These are phyloP conservation scores for Drosera spatulata DNA, from an alignment of 179 eudicot species.

Conservation along the genomic window DNA sequence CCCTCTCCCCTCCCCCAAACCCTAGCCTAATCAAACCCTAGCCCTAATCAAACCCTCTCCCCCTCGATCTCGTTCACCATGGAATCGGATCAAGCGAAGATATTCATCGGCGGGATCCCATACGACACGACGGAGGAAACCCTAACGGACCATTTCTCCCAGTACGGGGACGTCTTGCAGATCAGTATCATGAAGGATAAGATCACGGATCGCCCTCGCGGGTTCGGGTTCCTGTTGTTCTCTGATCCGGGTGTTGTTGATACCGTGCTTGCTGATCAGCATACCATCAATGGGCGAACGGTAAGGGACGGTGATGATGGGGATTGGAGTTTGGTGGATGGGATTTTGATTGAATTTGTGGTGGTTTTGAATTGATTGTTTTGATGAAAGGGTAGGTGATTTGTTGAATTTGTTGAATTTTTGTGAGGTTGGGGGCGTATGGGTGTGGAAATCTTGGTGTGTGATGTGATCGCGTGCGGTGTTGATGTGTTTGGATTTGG, in stretches of 20 bases:
- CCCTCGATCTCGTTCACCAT: conserved; percentile 7
- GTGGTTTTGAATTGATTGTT: neutral
- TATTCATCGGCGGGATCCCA: conserved; percentile 80
- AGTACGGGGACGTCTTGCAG: conserved; percentile 57
- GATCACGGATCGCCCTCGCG: conserved; percentile 54
- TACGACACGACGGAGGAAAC: conserved; percentile 74
- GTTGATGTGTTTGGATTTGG: no score
- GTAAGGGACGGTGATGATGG: conserved; percentile 12
- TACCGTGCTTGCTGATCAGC: conserved; percentile 57
- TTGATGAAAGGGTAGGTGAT: neutral
- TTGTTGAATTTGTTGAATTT: no score
- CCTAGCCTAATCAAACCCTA: no score
- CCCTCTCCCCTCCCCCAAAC: no score
- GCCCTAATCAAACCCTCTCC: no score
- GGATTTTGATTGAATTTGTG: neutral
- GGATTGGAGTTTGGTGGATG: no score
- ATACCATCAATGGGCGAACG: conserved; percentile 67
- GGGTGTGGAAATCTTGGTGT: no score
- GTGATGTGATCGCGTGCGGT: no score
- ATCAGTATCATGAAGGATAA: conserved; percentile 69
- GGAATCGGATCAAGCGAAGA: conserved; percentile 83
- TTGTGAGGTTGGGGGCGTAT: no score
- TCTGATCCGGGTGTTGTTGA: conserved; percentile 63
- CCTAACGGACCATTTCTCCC: conserved; percentile 52
- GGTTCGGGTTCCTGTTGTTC: conserved; percentile 79